Evolutionary conservation across 2,329 filamentous ascomycete genomes (phyloP).

Genomic region (Penicillium sp.): DNA sequence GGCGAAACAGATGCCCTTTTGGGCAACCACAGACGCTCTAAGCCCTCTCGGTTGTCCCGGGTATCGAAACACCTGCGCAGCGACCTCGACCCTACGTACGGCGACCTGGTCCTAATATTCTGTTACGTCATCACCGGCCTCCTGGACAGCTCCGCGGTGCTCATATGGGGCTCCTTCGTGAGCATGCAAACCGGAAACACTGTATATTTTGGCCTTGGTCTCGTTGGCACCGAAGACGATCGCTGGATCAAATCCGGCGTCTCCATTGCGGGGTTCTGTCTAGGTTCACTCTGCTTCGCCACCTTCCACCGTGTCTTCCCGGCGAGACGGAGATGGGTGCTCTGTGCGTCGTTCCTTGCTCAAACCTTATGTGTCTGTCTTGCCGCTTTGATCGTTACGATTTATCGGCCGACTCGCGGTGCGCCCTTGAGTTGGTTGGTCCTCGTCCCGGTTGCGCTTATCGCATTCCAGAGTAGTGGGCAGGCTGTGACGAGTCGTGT

Average conservation of each 20-base stretch:
- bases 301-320: slow-evolving; percentile 60
- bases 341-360: slow-evolving; percentile 51
- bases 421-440: slow-evolving; percentile 54
- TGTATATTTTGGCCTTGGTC: slow-evolving; percentile 72
- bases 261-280: slow-evolving; percentile 68
- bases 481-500: slow-evolving; percentile 74
- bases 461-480: slow-evolving; percentile 74
- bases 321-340: slow-evolving; percentile 45
- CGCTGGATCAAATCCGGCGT: slow-evolving; percentile 71
- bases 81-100: slow-evolving; percentile 60
- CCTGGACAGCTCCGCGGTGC: slow-evolving; percentile 72
- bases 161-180: slow-evolving; percentile 76
- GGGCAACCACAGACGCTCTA: not conserved
- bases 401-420: slow-evolving; percentile 46
- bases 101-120: slow-evolving; percentile 66
- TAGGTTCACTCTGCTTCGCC: slow-evolving; percentile 70
- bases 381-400: slow-evolving; percentile 56
- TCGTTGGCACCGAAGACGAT: slow-evolving; percentile 51
- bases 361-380: slow-evolving; percentile 53
- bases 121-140: slow-evolving; percentile 77
- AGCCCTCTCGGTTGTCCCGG: not conserved
- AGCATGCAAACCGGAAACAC: slow-evolving; percentile 88
- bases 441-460: slow-evolving; percentile 63
- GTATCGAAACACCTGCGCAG: slow-evolving; percentile 10
- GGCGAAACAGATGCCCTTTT: slow-evolving; percentile 16